A percentile compares a stretch with the other conserved stretches of the same genome.
Conservation (phyloP, 2,329 filamentous ascomycete genomes). For the Penicillium sp. region DNA sequence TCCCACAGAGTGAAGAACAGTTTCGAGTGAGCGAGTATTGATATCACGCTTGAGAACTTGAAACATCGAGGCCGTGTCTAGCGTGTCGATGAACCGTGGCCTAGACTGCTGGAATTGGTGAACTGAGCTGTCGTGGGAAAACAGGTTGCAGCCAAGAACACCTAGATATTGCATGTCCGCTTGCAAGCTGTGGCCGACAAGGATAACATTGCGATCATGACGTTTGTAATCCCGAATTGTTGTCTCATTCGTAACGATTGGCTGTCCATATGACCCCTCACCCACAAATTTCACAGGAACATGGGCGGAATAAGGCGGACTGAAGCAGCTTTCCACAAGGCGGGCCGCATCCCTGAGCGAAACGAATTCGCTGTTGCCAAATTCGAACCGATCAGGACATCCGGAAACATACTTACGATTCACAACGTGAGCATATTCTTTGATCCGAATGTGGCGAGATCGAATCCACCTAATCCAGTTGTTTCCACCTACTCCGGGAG, state of each 20-base stretch:
- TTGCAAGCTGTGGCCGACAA: slow-evolving; percentile 72
- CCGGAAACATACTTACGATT: slow-evolving; percentile 69
- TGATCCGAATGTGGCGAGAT: slow-evolving; percentile 71
- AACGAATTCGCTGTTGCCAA: slow-evolving; percentile 56
- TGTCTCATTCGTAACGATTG: slow-evolving; percentile 1
- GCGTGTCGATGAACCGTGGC: slow-evolving; percentile 55
- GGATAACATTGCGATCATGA: slow-evolving; percentile 57
- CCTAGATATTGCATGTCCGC: slow-evolving; percentile 67
- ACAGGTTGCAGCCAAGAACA: slow-evolving; percentile 58
- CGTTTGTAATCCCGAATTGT: slow-evolving; percentile 14
- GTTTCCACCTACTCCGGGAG: slow-evolving; percentile 59
- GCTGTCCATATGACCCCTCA: slow-evolving; percentile 6
- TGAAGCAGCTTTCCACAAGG: slow-evolving; percentile 53
- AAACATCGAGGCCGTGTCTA: slow-evolving; percentile 73
- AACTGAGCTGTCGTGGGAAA: slow-evolving; percentile 11
- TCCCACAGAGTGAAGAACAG: slow-evolving; percentile 61
- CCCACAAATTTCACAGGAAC: slow-evolving; percentile 14
- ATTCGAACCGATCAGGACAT: slow-evolving; percentile 75
- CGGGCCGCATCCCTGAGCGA: slow-evolving; percentile 41
- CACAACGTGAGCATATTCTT: slow-evolving; percentile 61
- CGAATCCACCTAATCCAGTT: slow-evolving; percentile 67
- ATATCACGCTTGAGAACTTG: slow-evolving; percentile 55
- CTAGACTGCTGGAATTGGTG: background rate
- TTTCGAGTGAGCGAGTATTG: slow-evolving; percentile 55
- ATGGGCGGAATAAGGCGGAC: slow-evolving; percentile 49